Base-by-base conservation (phyloP, 441 rosid species). In the Populus tomentosa region DNA sequence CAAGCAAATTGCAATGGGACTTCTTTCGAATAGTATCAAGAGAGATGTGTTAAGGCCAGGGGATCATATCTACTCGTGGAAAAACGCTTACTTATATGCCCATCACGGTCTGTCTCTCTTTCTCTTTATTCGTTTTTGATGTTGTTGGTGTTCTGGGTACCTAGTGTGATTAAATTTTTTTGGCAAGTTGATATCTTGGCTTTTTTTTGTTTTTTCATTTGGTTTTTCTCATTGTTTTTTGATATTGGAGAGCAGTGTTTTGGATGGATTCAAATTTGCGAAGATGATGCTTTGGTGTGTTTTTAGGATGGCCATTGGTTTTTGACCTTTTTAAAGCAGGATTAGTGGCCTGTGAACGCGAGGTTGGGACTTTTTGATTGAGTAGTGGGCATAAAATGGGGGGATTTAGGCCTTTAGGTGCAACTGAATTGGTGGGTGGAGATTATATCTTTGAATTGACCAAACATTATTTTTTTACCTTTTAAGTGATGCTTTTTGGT, bases 31-130 rank as follows among this genome's bases (percentile, higher is more conserved):
- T 78, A 81, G 76, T 78, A 83, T 89, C 73, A 69, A 36, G 24
- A 82, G 82, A 70, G 89, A 90, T 8, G 72, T 81, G 66, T 73
- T 89, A 28, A 88, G 82, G 82, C 70, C 90, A 7, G 91, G 92
- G 5, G 91, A 89, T 83, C 94, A 89, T 78, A 86, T 90, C 72
- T 90, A 89, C 77, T 87, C 94, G 3, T 90, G 91, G 91, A 83
- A 91, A 72, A 75, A 68, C 36, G 86, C 84, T 72, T 89, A 88
- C 84, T 11, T 82, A 32, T 89, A 89, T 59, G 82, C 89, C 26
- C 95, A 90, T 75, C 94, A 90, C 79, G 92, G 94, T 89, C 70
- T 63, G 33, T 13, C 64, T 53, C 61, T 53, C 67, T 69, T 18
- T 46, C 10, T 32, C 3, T 38, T 62, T 56, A 24, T 72, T 26